A percentile compares a stretch with the other conserved stretches of the same genome.
phyloP scores from a whole-genome alignment of 768 basidiomycete species.

The Dacryopinax primogenitus region DNA sequence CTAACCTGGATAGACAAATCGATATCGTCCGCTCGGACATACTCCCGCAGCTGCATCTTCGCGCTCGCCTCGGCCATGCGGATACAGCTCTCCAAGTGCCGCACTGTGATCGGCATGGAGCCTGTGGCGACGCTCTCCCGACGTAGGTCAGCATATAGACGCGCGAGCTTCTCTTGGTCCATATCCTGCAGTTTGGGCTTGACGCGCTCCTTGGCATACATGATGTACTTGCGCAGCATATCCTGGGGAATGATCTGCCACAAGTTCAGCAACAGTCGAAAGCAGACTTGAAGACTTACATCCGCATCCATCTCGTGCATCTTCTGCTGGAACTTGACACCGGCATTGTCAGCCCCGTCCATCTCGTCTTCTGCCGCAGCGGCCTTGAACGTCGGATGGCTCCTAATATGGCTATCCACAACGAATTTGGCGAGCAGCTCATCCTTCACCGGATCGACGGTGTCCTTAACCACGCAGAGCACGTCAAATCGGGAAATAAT shows the following conservation, averaged over 20 bases:
- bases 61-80: slow-evolving; percentile 98
- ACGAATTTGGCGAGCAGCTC: slow-evolving; percentile 94
- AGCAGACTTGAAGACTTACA: slow-evolving; percentile 37
- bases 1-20: slow-evolving; percentile 94
- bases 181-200: slow-evolving; percentile 86
- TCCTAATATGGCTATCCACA: slow-evolving; percentile 90
- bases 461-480: slow-evolving; percentile 94
- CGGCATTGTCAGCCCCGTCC: slow-evolving; percentile 68
- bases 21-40: slow-evolving; percentile 90
- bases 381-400: slow-evolving; percentile 72
- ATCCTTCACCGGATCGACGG: slow-evolving; percentile 91
- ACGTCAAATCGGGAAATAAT: slow-evolving; percentile 98
- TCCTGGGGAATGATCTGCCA: slow-evolving; percentile 90
- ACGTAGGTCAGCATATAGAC: slow-evolving; percentile 89
- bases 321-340: slow-evolving; percentile 12
- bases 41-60: slow-evolving; percentile 95
- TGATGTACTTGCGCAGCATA: slow-evolving; percentile 91
- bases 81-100: slow-evolving; percentile 98
- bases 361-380: slow-evolving; percentile 79
- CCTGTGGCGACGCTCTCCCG: slow-evolving; percentile 94
- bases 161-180: slow-evolving; percentile 87
- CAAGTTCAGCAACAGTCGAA: slow-evolving; percentile 1
- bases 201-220: slow-evolving; percentile 92
- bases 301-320: slow-evolving; percentile 52
- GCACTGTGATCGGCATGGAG: slow-evolving; percentile 97